Evolutionary conservation across 805 yeast genomes (phyloP), one percentile per base, ranked within the genome.

Genomic region (Ogataea paradorogensis): DNA sequence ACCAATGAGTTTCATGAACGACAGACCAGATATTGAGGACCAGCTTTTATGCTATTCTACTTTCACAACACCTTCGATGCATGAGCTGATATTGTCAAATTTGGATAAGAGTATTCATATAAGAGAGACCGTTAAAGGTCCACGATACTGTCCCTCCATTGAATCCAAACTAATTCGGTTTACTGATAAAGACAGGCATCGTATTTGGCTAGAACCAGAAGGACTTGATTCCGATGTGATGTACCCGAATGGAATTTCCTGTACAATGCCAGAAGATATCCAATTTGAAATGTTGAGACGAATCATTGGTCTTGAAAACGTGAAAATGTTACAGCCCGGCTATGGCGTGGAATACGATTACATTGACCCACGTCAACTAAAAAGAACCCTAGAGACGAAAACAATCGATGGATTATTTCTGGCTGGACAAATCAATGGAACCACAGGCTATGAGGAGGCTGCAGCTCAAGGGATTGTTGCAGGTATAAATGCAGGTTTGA

Each of bases 341-440:
- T 93, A 93, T 58, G 99, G 99, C n/a, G 99, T 93, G 2, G 99
- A 93, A 62, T 93, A 93, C 58, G 99, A 93, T 56, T 93, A 87
- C 59, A 82, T 93, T 21, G 96, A 93, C 56, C 99, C 99, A 2
- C 73, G 95, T 48, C 96, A 90, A 55, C 69, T 93, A 40, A 71
- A 72, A 38, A 73, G 70, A 31, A 84, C 95, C 0, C 63, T 93
- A 33, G 96, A 91, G 56, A 87, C 98, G 0, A 89, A 87, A 53
- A 61, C 74, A 3, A 78, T 93, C 2, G 64, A 71, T 9, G 97
- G 97, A 0, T 63, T 93, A 26, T 93, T 66, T 59, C 67, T 93
- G 31, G 99, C 99, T 0, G 99, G 99, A 1, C 99, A 93, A 61
- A 93, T 93, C 29, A 93, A 93, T 57, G 99, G 99, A 24, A 93